A percentile compares a stretch with the other conserved stretches of the same genome.
These are phyloP conservation scores for Serendipita indica DNA, from an alignment of 768 basidiomycete genomes.

Conservation along the genomic window DNA sequence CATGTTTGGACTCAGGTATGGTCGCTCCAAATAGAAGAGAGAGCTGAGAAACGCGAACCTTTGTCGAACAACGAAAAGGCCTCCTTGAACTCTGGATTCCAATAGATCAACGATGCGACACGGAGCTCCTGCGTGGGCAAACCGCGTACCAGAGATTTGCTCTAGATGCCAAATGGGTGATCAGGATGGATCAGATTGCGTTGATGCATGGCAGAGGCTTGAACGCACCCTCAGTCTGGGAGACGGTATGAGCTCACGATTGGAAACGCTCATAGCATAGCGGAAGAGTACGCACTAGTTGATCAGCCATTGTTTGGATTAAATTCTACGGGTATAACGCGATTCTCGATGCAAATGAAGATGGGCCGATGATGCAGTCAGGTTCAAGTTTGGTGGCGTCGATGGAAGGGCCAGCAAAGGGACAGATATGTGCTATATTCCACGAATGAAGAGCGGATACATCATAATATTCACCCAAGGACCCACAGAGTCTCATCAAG, in stretches of 20 bases:
- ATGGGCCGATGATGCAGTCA: neutral
- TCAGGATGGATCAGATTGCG: too few species aligned
- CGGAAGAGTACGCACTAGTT: slow-evolving; percentile 29
- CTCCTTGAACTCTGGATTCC: slow-evolving; percentile 83
- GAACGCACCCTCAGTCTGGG: neutral
- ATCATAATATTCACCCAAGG: too few species aligned
- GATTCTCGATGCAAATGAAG: neutral
- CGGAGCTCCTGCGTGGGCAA: neutral
- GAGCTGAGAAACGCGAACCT: slow-evolving; percentile 34
- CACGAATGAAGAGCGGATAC: too few species aligned
- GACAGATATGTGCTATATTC: neutral
- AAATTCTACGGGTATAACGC: neutral
- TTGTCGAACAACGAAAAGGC: slow-evolving; percentile 97
- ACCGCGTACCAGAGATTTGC: slow-evolving; percentile 68
- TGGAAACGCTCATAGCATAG: neutral
- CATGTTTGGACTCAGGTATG: neutral
- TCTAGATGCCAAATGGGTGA: slow-evolving; percentile 31
- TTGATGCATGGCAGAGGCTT: too few species aligned
- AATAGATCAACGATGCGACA: neutral
- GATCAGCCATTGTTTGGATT: slow-evolving; percentile 36
- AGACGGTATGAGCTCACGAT: neutral
- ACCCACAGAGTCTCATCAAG: too few species aligned
- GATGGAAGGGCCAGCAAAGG: neutral
- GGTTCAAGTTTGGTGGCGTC: neutral
- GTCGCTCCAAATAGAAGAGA: slow-evolving; percentile 11